Evolutionary conservation across 768 basidiomycete genomes (phyloP).

Genomic region (Hericium alpestre): DNA sequence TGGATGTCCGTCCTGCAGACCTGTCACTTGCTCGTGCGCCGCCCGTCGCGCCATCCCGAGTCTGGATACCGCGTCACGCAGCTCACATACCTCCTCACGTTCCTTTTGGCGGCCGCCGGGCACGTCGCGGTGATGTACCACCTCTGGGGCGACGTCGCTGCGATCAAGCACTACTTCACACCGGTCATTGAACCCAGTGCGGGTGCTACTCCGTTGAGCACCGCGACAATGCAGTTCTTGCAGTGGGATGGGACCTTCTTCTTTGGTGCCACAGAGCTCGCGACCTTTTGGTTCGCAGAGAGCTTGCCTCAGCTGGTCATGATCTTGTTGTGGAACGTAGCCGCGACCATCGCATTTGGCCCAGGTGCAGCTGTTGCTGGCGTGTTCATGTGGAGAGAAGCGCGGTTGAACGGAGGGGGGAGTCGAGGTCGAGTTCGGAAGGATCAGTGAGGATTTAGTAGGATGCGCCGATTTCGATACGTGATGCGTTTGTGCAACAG

Average conservation of each 20-base stretch:
- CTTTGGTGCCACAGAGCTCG: constrained; percentile 4
- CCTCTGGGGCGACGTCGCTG: background rate
- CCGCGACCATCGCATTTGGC: constrained; percentile 4
- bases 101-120: constrained; percentile 3
- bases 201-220: background rate
- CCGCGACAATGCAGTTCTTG: constrained; percentile 3
- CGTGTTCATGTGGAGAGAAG: constrained; percentile 9
- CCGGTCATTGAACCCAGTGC: constrained; percentile 3
- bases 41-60: constrained; percentile 2
- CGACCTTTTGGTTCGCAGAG: constrained; percentile 9
- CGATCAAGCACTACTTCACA: constrained; percentile 4
- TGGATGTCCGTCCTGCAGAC: constrained; percentile 5
- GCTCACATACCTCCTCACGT: constrained; percentile 8
- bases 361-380: constrained; percentile 11
- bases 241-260: constrained; percentile 9
- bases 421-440: too few species aligned
- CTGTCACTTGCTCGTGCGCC: constrained; percentile 10
- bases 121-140: constrained; percentile 4
- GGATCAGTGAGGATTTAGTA: too few species aligned
- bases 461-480: too few species aligned
- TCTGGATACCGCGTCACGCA: constrained; percentile 11
- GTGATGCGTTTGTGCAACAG: too few species aligned
- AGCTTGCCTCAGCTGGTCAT: background rate
- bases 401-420: constrained; percentile 2
- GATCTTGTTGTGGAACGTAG: constrained; percentile 4